These are phyloP conservation scores for Paraurostyla sp. DNA, from an alignment of 73 alveolate species.

Conservation along the genomic window DNA sequence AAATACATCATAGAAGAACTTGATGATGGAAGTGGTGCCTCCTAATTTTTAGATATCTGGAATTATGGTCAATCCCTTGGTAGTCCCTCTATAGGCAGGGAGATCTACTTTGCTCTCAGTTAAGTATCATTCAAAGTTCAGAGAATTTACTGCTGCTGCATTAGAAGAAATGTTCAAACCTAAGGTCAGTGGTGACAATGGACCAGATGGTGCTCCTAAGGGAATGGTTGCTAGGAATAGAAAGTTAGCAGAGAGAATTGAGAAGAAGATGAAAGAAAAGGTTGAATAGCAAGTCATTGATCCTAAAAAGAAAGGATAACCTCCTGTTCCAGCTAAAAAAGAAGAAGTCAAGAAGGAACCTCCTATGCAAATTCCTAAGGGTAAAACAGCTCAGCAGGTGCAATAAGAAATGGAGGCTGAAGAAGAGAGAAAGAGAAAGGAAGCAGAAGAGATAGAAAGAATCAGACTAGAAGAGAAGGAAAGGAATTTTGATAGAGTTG, in stretches of 20 bases:
- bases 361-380: conserved; percentile 75
- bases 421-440: conserved; percentile 87
- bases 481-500: conserved; percentile 82
- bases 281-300: conserved; percentile 79
- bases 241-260: conserved; percentile 55
- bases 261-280: conserved; percentile 76
- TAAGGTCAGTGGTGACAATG: not conserved
- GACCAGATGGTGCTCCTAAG: conserved; percentile 18
- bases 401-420: conserved; percentile 75
- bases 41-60: conserved; percentile 87
- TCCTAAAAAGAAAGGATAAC: conserved; percentile 84
- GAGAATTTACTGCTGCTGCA: conserved; percentile 57
- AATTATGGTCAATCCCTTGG: conserved; percentile 87
- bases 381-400: conserved; percentile 84
- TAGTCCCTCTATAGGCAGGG: conserved; percentile 69
- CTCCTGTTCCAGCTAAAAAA: conserved; percentile 83
- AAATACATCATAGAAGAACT: conserved; percentile 76
- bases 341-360: conserved; percentile 88
- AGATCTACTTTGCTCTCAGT: conserved; percentile 59
- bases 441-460: conserved; percentile 84
- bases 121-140: conserved; percentile 55
- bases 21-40: conserved; percentile 80
- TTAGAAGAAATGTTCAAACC: conserved; percentile 39
- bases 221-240: conserved; percentile 48
- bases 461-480: conserved; percentile 81